Percentiles rank a stretch among this genome's conserved stretches.
phyloP scores from a whole-genome alignment of 2,329 filamentous ascomycete genomes.

The Sarocladium strictum region DNA sequence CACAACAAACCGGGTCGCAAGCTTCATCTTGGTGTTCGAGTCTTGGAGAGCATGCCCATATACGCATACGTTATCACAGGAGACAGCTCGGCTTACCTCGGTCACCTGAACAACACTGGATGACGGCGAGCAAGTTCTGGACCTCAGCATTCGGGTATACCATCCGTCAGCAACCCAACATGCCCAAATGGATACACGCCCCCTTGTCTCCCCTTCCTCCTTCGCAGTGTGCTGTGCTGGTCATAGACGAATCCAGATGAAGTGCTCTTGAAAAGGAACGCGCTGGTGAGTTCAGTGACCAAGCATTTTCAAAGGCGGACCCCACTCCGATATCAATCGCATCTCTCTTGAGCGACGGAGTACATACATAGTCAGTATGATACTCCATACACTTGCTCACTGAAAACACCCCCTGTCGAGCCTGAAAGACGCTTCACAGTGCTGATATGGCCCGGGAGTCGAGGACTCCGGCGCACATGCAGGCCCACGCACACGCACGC shows the following conservation, averaged over 20 bases:
- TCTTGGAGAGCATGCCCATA: no score
- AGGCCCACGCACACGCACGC: neutral
- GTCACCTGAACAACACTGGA: neutral
- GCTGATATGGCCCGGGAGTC: neutral
- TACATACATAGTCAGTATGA: no score
- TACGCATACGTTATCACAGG: no score
- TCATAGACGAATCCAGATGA: neutral
- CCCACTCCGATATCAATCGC: neutral
- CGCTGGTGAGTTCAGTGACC: no score
- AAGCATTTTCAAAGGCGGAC: neutral
- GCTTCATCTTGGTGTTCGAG: neutral
- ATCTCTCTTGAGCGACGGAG: neutral
- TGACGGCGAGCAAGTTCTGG: neutral
- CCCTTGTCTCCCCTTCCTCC: no score
- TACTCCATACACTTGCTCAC: no score
- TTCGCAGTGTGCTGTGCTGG: neutral
- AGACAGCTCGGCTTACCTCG: no score
- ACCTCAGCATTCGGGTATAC: neutral
- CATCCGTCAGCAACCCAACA: neutral
- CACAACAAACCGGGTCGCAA: neutral
- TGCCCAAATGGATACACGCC: neutral
- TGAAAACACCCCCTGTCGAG: neutral
- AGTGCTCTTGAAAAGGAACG: neutral
- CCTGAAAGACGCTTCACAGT: neutral
- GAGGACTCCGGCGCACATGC: constrained; percentile 2